These are phyloP conservation scores for Talaromyces rugulosus DNA, from an alignment of 2,329 filamentous ascomycete species.

Conservation along the genomic window DNA sequence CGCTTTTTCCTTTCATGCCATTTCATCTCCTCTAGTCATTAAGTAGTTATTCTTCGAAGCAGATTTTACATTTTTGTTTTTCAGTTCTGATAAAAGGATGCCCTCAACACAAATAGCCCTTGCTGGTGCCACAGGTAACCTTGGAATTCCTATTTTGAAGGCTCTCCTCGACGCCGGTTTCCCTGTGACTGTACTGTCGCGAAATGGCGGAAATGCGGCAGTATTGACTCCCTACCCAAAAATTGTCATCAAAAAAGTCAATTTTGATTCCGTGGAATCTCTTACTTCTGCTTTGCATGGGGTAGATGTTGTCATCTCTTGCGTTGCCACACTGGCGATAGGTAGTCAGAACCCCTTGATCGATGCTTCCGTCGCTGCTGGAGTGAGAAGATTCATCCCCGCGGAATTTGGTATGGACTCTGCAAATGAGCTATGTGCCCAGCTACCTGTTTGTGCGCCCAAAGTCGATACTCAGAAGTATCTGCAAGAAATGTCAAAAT, in stretches of 20 bases:
- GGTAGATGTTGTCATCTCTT: slow-evolving; percentile 25
- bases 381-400: slow-evolving; percentile 29
- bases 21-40: no score
- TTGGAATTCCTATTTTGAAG: slow-evolving; percentile 23
- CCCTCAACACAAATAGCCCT: background rate
- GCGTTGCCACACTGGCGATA: slow-evolving; percentile 1
- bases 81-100: background rate
- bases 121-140: slow-evolving; percentile 23
- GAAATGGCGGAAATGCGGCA: slow-evolving; percentile 8
- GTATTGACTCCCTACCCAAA: slow-evolving; percentile 5
- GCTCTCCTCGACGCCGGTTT: slow-evolving; percentile 22
- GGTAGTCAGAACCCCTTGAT: slow-evolving; percentile 17
- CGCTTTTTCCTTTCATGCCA: no score
- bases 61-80: no score
- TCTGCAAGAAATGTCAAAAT: slow-evolving; percentile 18
- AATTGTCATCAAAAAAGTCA: slow-evolving; percentile 19
- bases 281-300: slow-evolving; percentile 23
- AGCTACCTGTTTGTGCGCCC: slow-evolving; percentile 27
- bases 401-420: slow-evolving; percentile 35
- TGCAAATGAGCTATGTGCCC: slow-evolving; percentile 17
- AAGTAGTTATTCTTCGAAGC: no score
- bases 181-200: slow-evolving; percentile 25
- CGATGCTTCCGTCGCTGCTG: slow-evolving; percentile 27
- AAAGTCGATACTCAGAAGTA: slow-evolving; percentile 28
- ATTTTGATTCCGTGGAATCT: slow-evolving; percentile 24